phyloP scores from a whole-genome alignment of 108 stramenopile species.

The Pseudonitzschia multiseries region DNA sequence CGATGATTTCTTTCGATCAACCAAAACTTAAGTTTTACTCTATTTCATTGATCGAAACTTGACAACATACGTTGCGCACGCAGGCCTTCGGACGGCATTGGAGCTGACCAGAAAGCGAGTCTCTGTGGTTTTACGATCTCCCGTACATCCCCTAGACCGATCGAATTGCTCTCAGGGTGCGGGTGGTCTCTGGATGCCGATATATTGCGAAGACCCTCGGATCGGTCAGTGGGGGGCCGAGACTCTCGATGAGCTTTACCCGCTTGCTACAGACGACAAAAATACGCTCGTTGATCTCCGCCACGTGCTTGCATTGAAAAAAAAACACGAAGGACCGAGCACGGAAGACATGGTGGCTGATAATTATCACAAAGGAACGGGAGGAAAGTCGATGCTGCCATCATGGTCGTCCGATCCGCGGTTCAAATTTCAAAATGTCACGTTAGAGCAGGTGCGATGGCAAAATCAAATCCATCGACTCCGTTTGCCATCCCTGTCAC shows the following conservation, averaged over 20 bases:
- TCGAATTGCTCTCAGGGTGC: constrained; percentile 70
- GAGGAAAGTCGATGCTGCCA: constrained; percentile 36
- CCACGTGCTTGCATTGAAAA: constrained; percentile 44
- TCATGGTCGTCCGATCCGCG: constrained; percentile 62
- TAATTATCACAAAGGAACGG: constrained; percentile 22
- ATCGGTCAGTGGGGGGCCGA: constrained; percentile 60
- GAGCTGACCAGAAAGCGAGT: constrained; percentile 53
- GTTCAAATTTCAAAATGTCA: constrained; percentile 67
- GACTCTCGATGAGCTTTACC: constrained; percentile 70
- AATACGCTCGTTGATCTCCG: constrained; percentile 57
- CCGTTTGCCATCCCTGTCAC: constrained; percentile 48
- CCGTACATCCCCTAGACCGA: constrained; percentile 50
- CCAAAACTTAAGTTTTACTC: not conserved
- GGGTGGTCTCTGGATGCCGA: constrained; percentile 90
- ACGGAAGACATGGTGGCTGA: constrained; percentile 29
- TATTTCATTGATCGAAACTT: not conserved
- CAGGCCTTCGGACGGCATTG: constrained; percentile 74
- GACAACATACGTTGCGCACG: not conserved
- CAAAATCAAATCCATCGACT: constrained; percentile 49
- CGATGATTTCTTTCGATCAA: not conserved
- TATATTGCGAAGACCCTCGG: constrained; percentile 76
- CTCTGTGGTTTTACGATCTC: constrained; percentile 65
- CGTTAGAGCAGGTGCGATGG: constrained; percentile 61
- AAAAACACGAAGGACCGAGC: constrained; percentile 33
- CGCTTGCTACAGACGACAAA: constrained; percentile 15